Conservation (phyloP, 2,329 filamentous ascomycete genomes). For the Sporothrix globosa region DNA sequence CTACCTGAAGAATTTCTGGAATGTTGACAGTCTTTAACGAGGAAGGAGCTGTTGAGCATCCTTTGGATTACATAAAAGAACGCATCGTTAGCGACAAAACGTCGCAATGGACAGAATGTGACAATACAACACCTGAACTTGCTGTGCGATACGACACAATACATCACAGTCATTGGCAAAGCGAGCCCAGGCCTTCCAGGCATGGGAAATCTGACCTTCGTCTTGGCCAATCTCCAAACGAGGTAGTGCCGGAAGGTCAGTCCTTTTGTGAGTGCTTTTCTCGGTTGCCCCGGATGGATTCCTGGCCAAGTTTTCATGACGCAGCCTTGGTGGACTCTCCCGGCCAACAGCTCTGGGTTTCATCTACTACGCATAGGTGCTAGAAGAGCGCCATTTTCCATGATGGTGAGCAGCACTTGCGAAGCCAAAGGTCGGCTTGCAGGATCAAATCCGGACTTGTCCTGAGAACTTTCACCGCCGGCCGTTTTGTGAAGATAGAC, state of each 20-base stretch:
- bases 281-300: slow-evolving; percentile 25
- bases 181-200: background rate
- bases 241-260: background rate
- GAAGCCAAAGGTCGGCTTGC: background rate
- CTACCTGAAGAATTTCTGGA: background rate
- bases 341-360: slow-evolving; percentile 26
- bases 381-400: slow-evolving; percentile 24
- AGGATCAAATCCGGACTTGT: background rate
- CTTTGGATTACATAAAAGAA: background rate
- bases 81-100: background rate
- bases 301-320: background rate
- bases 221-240: slow-evolving; percentile 5
- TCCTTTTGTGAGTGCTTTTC: background rate
- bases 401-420: background rate
- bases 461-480: background rate
- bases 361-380: slow-evolving; percentile 27
- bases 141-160: no score
- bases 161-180: background rate
- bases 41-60: background rate
- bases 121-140: background rate
- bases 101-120: background rate
- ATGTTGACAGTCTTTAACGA: background rate
- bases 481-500: no score
- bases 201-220: background rate
- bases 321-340: background rate